These are phyloP conservation scores for Hylodesmum podocarpum DNA, from an alignment of 306 rosid species.

Conservation along the genomic window DNA sequence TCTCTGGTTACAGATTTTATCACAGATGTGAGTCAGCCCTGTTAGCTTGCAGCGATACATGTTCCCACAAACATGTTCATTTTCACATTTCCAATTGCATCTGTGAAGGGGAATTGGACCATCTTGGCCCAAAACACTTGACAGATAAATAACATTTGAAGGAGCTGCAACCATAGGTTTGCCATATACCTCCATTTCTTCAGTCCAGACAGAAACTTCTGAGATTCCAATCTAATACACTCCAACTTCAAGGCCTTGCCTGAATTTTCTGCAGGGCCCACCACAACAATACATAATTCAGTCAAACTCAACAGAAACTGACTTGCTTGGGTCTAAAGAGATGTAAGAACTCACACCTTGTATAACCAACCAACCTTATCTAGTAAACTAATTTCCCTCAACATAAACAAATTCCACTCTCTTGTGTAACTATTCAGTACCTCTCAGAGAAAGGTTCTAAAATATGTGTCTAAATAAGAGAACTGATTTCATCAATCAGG, in stretches of 20 bases:
- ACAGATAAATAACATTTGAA: conserved; percentile 90
- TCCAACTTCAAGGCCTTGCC: conserved; percentile 47
- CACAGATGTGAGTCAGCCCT: conserved; percentile 97
- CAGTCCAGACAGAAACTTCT: conserved; percentile 45
- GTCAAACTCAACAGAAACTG: conserved; percentile 49
- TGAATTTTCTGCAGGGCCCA: conserved; percentile 68
- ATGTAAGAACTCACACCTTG: not conserved
- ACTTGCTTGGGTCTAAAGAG: conserved; percentile 17
- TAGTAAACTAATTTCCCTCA: conserved; percentile 22
- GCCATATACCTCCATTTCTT: conserved; percentile 85
- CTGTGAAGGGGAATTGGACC: conserved; percentile 72
- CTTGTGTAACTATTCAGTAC: not conserved
- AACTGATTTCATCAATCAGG: conserved; percentile 18
- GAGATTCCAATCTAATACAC: conserved; percentile 46
- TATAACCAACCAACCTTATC: not conserved
- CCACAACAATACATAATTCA: conserved; percentile 51
- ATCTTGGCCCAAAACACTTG: conserved; percentile 87
- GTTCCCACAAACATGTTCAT: conserved; percentile 90
- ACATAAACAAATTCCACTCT: conserved; percentile 22
- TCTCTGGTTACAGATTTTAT: conserved; percentile 98
- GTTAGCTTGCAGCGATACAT: conserved; percentile 96
- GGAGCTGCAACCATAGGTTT: conserved; percentile 78
- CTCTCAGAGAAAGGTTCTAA: not conserved
- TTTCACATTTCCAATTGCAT: conserved; percentile 94
- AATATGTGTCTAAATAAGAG: not conserved